Evolutionary conservation across 768 basidiomycete genomes (phyloP).

Genomic region (Leccinum boreale): DNA sequence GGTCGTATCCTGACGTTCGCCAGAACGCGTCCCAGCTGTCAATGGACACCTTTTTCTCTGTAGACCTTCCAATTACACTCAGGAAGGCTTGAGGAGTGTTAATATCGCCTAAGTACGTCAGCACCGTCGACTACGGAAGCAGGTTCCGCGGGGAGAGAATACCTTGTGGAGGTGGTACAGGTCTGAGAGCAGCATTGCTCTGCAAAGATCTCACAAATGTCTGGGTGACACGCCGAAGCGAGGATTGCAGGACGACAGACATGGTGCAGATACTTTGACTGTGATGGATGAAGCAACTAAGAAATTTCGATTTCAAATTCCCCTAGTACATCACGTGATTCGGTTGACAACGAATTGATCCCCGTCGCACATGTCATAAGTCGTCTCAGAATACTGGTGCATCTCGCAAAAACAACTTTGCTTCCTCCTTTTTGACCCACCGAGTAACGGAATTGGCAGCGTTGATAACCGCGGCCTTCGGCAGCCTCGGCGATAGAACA

Average conservation of each 20-base stretch:
- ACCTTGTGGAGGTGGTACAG: conserved; percentile 26
- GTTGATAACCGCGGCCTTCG: conserved; percentile 83
- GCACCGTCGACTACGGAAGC: not conserved
- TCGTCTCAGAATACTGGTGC: conserved; percentile 79
- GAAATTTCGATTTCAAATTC: conserved; percentile 7
- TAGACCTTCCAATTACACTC: conserved; percentile 66
- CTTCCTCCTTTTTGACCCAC: conserved; percentile 92
- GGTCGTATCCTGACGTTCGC: conserved; percentile 49
- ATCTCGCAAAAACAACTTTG: conserved; percentile 74
- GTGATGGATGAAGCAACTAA: not conserved
- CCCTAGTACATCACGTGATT: conserved; percentile 21
- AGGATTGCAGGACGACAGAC: conserved; percentile 19
- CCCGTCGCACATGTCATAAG: not conserved
- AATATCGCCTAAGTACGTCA: conserved; percentile 42
- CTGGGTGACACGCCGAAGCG: conserved; percentile 18
- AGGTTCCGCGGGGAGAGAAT: not conserved
- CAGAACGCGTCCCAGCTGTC: conserved; percentile 76
- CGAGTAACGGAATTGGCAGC: conserved; percentile 86
- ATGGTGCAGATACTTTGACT: conserved; percentile 7
- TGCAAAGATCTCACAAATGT: conserved; percentile 28
- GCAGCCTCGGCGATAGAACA: conserved; percentile 73
- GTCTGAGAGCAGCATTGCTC: conserved; percentile 26
- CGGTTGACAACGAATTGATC: not conserved
- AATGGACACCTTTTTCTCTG: conserved; percentile 59
- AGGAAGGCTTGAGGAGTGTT: conserved; percentile 62